A percentile compares a stretch with the other conserved stretches of the same genome.
These are phyloP conservation scores for Pseudocercospora crystallina DNA, from an alignment of 2,329 filamentous ascomycete species.

Conservation along the genomic window DNA sequence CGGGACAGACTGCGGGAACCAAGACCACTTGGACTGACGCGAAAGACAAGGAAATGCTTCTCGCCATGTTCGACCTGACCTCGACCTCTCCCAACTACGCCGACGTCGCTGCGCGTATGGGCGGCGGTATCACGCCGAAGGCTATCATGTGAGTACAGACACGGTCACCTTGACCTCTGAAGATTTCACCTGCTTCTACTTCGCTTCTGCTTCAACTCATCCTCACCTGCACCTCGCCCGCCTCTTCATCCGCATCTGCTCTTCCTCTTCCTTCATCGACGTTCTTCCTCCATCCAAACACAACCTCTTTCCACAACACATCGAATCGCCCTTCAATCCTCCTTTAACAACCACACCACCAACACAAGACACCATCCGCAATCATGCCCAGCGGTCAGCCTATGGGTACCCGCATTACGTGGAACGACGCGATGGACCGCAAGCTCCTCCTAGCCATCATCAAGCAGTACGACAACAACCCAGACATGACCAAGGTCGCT, in stretches of 20 bases:
- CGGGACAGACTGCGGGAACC: neutral
- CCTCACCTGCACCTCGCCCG: no score
- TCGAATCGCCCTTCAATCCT: neutral
- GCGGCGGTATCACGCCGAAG: neutral
- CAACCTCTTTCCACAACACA: no score
- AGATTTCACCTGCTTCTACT: no score
- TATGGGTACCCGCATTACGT: neutral
- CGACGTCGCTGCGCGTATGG: neutral
- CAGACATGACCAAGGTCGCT: no score
- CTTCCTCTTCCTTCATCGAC: no score
- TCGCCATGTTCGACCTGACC: neutral
- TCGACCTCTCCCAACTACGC: slow-evolving; percentile 7
- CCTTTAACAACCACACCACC: neutral
- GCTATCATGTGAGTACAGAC: neutral
- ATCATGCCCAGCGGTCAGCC: neutral
- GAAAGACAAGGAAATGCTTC: neutral
- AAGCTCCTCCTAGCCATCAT: slow-evolving; percentile 24
- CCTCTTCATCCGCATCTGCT: no score
- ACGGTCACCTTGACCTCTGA: no score
- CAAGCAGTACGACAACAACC: no score
- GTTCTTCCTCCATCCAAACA: no score
- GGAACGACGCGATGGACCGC: slow-evolving; percentile 20
- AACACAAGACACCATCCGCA: neutral
- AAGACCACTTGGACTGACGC: neutral
- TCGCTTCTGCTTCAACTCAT: no score